Evolutionary conservation across 805 yeast genomes (phyloP).

Genomic region (Saccharomycopsis synnaedendra): DNA sequence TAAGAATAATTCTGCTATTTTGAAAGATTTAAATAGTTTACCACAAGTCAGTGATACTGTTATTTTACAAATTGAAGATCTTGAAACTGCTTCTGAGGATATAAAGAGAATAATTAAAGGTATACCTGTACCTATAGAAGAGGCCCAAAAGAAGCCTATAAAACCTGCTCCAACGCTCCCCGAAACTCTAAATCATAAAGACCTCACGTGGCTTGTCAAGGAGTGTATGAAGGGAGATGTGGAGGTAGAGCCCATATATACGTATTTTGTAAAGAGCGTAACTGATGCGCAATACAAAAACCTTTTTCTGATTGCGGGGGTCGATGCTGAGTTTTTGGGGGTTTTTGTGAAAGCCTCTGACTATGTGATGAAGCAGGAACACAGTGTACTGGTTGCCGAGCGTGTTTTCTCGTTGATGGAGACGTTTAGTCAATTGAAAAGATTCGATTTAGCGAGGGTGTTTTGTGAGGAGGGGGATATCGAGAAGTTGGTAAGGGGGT

Average conservation of each 20-base stretch:
- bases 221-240: not conserved
- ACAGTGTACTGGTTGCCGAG: not conserved
- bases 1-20: constrained; percentile 28
- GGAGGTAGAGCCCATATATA: constrained; percentile 20
- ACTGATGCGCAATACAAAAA: constrained; percentile 17
- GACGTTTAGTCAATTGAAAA: constrained; percentile 16
- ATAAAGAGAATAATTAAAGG: not conserved
- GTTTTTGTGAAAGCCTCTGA: constrained; percentile 33
- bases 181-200: not conserved
- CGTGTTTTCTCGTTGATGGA: constrained; percentile 9
- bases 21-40: constrained; percentile 24
- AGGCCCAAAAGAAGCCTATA: not conserved
- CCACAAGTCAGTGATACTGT: not conserved
- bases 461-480: constrained; percentile 16
- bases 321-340: constrained; percentile 38
- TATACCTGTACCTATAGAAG: not conserved
- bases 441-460: constrained; percentile 18
- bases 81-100: not conserved
- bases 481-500: not conserved
- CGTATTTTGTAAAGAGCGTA: constrained; percentile 23
- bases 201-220: constrained; percentile 2
- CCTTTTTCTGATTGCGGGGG: constrained; percentile 31
- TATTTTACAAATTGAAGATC: too few relatives aligned
- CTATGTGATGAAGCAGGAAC: not conserved
- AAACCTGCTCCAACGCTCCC: not conserved